Evolutionary conservation across 108 stramenopile species (phyloP), one percentile per base, ranked within the genome.

Genomic region (Pseudonitzschia multiseries): DNA sequence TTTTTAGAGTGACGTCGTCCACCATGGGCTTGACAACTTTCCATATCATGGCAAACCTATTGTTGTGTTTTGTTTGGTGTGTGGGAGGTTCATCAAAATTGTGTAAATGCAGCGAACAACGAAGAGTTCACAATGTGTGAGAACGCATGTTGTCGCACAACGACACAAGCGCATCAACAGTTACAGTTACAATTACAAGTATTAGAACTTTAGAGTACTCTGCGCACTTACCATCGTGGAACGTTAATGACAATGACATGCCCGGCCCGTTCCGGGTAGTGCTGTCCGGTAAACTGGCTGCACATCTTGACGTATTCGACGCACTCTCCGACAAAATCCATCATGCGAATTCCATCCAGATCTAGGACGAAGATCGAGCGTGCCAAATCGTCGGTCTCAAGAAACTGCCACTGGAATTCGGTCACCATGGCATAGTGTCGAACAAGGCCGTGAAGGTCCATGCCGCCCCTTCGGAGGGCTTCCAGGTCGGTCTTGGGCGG

Each of bases 211-310:
- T 51, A 0, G 22, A 0, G 24, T 54, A 54, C n/a, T 80, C 15
- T 59, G 57, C 0, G 26, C 24, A 59, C 57, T 59, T 59, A 59
- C 77, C 85, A 88, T 14, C 75, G 64, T 9, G 87, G 90, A 44
- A 82, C 80, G 46, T 86, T 84, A 41, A 88, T 71, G 24, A 88
- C 80, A 63, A 79, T 83, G 18, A 88, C 82, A 32, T 54, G 67
- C 6, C 88, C 87, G 22, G 83, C 79, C 29, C 92, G 80, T 71
- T 93, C 92, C 17, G 92, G 92, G 79, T 90, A 93, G 73, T 93
- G 89, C 26, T 74, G 65, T 8, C 72, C 83, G 14, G 87, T 84
- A 46, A 90, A 86, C 17, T 77, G 59, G 17, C 80, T 72, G 31
- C 83, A 79, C 32, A 68, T 73, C 48, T 86, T 84, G 59, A 89